Evolutionary conservation across 331 rosid genomes (phyloP), one percentile per base, ranked within the genome.

Genomic region (Ulmus americana): DNA sequence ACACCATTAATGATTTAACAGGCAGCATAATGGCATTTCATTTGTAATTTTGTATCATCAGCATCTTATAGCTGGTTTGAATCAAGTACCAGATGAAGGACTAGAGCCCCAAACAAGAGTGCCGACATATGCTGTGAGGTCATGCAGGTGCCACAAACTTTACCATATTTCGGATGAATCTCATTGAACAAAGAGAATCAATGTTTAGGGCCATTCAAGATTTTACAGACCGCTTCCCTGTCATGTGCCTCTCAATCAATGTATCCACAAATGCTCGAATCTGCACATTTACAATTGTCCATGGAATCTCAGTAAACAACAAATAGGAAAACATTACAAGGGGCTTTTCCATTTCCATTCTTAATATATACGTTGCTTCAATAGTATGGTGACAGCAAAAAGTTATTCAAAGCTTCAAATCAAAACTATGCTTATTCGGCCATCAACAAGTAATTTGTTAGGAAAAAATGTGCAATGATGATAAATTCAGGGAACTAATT

Each of bases 261-360:
- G 67, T 78, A 74, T 87, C 99, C 75, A 94, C 97, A 81, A 89
- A 94, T 52, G 98, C 78, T 67, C 91, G 98, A 53, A 84, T 94
- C 99, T 94, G 97, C 88, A 84, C 5, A 54, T 64, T 64, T 63
- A 67, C 35, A 68, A 70, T 55, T 74, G 79, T 74, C 57, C 63
- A 76, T 51, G 41, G 69, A 59, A 22, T 67, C 61, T 70, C 50
- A 22, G 71, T 51, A 42, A 64, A 56, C 63, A 61, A 65, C 39
- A 46, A 48, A 45, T 8, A 52, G 43, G 55, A 38, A 10, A 20
- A 45, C 62, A 73, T 42, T 63, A 76, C 68, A 83, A 70, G 39
- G 63, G 39, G n/a, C 6, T 10, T n/a, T 2, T 28, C 10, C 44
- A 39, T 50, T 35, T 63, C 45, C 45, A 14, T 50, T 64, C 55